Evolutionary conservation across 2,329 filamentous ascomycete species (phyloP).

Genomic region (Alternaria postmessia): DNA sequence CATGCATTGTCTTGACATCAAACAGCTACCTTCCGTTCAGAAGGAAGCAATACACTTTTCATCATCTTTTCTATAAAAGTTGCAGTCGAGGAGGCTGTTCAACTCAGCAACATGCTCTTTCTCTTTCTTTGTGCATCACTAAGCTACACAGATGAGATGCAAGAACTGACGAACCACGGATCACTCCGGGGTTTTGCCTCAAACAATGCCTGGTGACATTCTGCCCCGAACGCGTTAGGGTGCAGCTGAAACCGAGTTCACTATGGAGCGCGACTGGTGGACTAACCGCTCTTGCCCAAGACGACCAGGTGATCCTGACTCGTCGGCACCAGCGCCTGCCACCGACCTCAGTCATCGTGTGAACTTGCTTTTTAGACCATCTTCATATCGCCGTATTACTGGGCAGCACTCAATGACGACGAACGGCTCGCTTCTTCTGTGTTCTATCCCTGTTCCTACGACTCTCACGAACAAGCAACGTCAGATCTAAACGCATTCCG

Average conservation of each 20-base stretch:
- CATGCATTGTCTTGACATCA: background rate
- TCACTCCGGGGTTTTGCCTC: background rate
- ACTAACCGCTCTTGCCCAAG: slow-evolving; percentile 5
- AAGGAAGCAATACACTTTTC: background rate
- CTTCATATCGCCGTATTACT: background rate
- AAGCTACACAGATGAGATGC: background rate
- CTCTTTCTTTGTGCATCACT: background rate
- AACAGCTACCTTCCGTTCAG: background rate
- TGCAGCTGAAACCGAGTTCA: background rate
- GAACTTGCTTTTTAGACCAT: background rate
- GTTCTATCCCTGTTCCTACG: background rate
- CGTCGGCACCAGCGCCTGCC: slow-evolving; percentile 2
- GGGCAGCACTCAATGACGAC: background rate
- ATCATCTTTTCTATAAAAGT: background rate
- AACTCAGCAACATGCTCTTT: background rate
- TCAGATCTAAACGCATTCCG: background rate
- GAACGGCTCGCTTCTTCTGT: background rate
- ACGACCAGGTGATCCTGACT: slow-evolving; percentile 6
- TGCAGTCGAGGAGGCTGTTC: background rate
- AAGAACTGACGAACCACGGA: background rate
- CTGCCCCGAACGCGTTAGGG: background rate
- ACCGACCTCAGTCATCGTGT: background rate
- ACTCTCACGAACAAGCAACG: background rate
- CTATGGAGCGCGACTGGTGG: background rate
- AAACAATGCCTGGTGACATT: background rate